Evolutionary conservation across 2,329 filamentous ascomycete species (phyloP).

Genomic region (Nothophaeocryptopus gaeumannii): DNA sequence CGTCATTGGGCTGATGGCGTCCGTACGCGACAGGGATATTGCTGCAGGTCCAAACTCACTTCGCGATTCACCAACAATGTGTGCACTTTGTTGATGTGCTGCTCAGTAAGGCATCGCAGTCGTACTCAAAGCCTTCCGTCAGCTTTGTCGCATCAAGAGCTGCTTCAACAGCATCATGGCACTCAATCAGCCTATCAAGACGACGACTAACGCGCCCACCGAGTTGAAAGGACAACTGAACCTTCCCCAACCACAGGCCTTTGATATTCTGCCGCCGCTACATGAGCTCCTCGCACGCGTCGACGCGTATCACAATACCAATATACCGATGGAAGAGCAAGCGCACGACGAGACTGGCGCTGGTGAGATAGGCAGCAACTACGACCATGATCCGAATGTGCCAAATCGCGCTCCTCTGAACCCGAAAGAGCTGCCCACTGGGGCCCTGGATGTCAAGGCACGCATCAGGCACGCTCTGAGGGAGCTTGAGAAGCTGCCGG

Average conservation of each 20-base stretch:
- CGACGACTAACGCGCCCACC: slow-evolving; percentile 20
- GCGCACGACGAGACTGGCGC: slow-evolving; percentile 5
- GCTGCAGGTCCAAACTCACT: too few relatives aligned
- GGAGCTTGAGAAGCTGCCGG: slow-evolving; percentile 64
- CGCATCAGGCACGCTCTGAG: slow-evolving; percentile 70
- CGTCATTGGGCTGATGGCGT: too few relatives aligned
- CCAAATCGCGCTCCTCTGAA: slow-evolving; percentile 45
- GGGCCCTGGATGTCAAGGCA: slow-evolving; percentile 75
- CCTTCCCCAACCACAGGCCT: slow-evolving; percentile 73
- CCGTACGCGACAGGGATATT: neutral
- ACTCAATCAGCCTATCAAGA: slow-evolving; percentile 22
- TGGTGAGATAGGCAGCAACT: slow-evolving; percentile 37
- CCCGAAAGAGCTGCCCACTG: slow-evolving; percentile 74
- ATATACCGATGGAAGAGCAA: slow-evolving; percentile 5
- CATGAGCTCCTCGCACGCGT: slow-evolving; percentile 74
- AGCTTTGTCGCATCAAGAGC: too few relatives aligned
- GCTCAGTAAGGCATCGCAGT: too few relatives aligned
- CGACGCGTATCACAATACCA: slow-evolving; percentile 22
- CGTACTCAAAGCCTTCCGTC: too few relatives aligned
- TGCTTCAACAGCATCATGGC: slow-evolving; percentile 9
- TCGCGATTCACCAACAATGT: too few relatives aligned
- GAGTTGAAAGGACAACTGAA: slow-evolving; percentile 31
- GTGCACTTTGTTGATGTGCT: too few relatives aligned
- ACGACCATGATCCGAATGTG: slow-evolving; percentile 13
- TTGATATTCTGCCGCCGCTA: slow-evolving; percentile 82